These are phyloP conservation scores for Saposhnikovia divaricata DNA, from an alignment of 129 eudicot genomes.

Conservation along the genomic window DNA sequence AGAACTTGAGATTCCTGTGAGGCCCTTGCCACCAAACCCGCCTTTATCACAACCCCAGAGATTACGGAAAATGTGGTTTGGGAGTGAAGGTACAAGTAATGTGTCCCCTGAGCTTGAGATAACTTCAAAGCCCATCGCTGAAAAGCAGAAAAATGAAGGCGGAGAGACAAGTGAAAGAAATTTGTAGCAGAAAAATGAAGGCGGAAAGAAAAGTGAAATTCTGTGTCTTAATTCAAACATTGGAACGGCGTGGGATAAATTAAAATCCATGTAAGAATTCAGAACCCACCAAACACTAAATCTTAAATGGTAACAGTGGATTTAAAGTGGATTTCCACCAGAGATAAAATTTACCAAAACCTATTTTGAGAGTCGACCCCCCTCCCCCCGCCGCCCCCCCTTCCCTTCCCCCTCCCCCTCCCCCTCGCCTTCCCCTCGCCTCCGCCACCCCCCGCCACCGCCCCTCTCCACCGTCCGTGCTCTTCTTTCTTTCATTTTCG, in stretches of 20 bases:
- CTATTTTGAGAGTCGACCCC: too few species aligned
- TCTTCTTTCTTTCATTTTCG: too few species aligned
- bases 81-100: neutral
- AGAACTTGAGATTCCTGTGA: neutral
- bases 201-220: constrained; percentile 19
- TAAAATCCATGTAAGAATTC: too few species aligned
- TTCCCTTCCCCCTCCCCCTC: too few species aligned
- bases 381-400: too few species aligned
- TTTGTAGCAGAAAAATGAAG: constrained; percentile 20
- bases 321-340: too few species aligned
- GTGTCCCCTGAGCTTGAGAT: constrained; percentile 22
- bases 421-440: too few species aligned
- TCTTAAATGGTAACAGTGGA: too few species aligned
- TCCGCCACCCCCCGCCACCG: too few species aligned
- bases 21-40: constrained; percentile 6
- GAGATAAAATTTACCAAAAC: too few species aligned
- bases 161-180: constrained; percentile 20
- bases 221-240: constrained; percentile 41
- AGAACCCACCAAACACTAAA: too few species aligned
- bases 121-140: constrained; percentile 16
- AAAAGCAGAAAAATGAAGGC: constrained; percentile 5
- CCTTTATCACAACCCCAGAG: constrained; percentile 40
- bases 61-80: constrained; percentile 12
- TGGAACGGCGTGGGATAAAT: constrained; percentile 61
- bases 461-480: too few species aligned